Evolutionary conservation across 306 rosid species (phyloP), one percentile per base, ranked within the genome.

Genomic region (Trifolium repens): DNA sequence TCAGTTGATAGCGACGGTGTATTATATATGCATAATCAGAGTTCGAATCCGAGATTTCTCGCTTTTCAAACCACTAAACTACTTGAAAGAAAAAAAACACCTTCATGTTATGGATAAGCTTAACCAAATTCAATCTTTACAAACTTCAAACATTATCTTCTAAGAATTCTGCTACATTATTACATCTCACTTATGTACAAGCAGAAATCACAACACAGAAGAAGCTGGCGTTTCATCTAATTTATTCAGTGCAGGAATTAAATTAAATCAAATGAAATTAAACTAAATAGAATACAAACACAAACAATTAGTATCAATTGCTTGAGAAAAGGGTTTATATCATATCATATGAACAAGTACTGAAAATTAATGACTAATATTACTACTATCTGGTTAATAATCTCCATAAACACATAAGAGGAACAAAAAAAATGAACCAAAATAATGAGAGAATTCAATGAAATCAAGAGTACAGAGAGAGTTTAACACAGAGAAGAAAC

Each of bases 211-310:
- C 39, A 58, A 26, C 65, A 40, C 9, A 59, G 39, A 59, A 59
- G 66, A 60, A 27, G n/a, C n/a, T n/a, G n/a, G n/a, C n/a, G n/a
- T 39, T 39, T 60, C 66, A 60, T 60, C 66, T 30, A 30, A 30
- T 6, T 30, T 27, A 27, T 27, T 60, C 42, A 60, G 16, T 13
- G 66, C 66, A 60, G 7, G 22, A 60, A 60, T 6, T 13, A 27
- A 60, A 60, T 6, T 13, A 27, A 60, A 60, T 60, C 10, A 62
- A 62, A 62, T 62, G 3, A 60, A 32, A 14, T 22, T 8, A 10
- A 54, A 22, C 9, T 39, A 39, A 39, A 5, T 53, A 53, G 59
- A 53, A 53, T 53, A 19, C 60, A 53, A 8, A 3, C 27, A 17
- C 60, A 53, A 9, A 53, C 60, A 53, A 53, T 8, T 39, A 17